Evolutionary conservation across 169 alveolate genomes (phyloP).

Genomic region (Eimeria tenella): DNA sequence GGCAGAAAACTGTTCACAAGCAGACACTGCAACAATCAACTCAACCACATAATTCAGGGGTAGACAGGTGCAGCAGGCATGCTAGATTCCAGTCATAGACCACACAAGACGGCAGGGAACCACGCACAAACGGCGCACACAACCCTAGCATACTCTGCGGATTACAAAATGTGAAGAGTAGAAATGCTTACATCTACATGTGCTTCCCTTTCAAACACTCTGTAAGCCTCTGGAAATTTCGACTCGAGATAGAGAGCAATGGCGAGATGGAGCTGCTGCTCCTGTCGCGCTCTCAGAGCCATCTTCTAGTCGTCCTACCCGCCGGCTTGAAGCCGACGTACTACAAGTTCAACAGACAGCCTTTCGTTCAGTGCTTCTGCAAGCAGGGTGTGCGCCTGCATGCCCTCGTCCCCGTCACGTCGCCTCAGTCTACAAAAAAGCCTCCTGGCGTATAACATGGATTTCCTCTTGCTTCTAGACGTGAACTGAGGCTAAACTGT

Average conservation of each 20-base stretch:
- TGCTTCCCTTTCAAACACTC: conserved; percentile 60
- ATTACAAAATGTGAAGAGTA: neutral
- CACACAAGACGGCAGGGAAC: neutral
- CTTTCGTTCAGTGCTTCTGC: neutral
- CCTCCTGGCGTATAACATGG: too few relatives aligned
- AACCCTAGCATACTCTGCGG: too few relatives aligned
- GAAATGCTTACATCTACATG: conserved; percentile 43
- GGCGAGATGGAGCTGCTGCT: conserved; percentile 76
- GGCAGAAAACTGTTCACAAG: conserved; percentile 49
- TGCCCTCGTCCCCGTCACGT: neutral
- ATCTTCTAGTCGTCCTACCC: neutral
- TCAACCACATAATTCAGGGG: neutral
- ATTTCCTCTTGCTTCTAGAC: too few relatives aligned
- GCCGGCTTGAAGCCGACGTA: neutral
- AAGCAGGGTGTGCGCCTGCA: conserved; percentile 37
- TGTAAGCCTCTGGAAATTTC: conserved; percentile 63
- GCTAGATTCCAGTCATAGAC: neutral
- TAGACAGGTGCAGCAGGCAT: too few relatives aligned
- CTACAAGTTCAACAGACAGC: neutral
- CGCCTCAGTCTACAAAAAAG: too few relatives aligned
- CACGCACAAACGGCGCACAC: neutral
- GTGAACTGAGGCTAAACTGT: too few relatives aligned
- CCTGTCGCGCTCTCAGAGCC: conserved; percentile 72
- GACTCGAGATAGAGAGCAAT: conserved; percentile 65
- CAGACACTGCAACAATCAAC: neutral